A percentile compares a stretch with the other conserved stretches of the same genome.
Evolutionary conservation across 1,284 basidiomycete genomes (phyloP).

Genomic region (Malassezia furfur): DNA sequence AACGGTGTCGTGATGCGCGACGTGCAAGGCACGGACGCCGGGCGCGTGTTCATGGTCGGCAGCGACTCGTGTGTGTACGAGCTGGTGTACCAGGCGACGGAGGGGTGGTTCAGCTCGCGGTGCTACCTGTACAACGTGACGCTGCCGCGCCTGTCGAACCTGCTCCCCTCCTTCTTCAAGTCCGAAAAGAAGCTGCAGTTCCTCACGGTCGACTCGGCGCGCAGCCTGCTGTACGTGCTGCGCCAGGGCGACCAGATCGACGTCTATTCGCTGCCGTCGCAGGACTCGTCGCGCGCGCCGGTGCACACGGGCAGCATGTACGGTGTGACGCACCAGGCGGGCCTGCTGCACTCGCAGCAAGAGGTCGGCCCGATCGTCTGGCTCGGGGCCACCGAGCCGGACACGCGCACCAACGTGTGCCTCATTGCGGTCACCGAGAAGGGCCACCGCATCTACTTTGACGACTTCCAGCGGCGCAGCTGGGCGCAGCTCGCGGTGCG

Average conservation of each 20-base stretch:
- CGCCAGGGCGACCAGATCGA: slow-evolving; percentile 40
- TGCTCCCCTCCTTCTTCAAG: slow-evolving; percentile 43
- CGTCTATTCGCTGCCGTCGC: slow-evolving; percentile 32
- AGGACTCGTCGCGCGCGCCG: slow-evolving; percentile 32
- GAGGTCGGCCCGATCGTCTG: slow-evolving; percentile 35
- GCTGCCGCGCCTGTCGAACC: slow-evolving; percentile 49
- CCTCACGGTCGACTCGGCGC: slow-evolving; percentile 33
- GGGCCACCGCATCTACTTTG: slow-evolving; percentile 43
- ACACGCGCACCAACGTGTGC: slow-evolving; percentile 25
- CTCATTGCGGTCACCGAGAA: slow-evolving; percentile 43
- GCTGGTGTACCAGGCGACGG: slow-evolving; percentile 78
- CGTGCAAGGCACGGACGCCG: slow-evolving; percentile 67
- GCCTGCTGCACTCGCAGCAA: slow-evolving; percentile 34
- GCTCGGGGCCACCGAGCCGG: slow-evolving; percentile 30
- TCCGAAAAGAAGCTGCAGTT: slow-evolving; percentile 55
- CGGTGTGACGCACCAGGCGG: slow-evolving; percentile 39
- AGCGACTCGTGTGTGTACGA: slow-evolving; percentile 84
- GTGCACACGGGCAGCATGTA: slow-evolving; percentile 32
- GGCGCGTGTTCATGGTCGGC: slow-evolving; percentile 81
- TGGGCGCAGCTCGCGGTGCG: slow-evolving; percentile 20
- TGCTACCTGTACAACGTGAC: slow-evolving; percentile 64
- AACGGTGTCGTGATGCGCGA: slow-evolving; percentile 67
- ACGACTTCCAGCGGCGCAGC: slow-evolving; percentile 33
- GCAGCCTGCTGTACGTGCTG: slow-evolving; percentile 38
- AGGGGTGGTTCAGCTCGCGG: slow-evolving; percentile 81